Conservation (phyloP, 2,329 filamentous ascomycete species). For the Phoma sp. region DNA sequence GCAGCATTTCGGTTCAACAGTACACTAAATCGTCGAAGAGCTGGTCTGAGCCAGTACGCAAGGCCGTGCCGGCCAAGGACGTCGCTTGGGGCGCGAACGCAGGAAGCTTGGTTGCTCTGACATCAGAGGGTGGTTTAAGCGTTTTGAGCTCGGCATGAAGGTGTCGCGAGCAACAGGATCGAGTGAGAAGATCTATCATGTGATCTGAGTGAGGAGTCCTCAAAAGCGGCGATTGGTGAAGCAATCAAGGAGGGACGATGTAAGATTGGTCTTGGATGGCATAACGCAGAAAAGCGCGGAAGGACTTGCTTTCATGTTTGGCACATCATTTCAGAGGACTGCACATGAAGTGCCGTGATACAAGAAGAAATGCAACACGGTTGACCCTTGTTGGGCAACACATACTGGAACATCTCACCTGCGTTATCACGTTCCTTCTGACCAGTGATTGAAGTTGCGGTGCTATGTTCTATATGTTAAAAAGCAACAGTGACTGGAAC, state of each 20-base stretch:
- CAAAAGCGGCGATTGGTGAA: background rate
- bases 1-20: conserved; percentile 85
- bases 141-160: conserved; percentile 61
- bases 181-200: background rate
- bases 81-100: conserved; percentile 80
- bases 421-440: conserved; percentile 16
- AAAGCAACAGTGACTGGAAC: background rate
- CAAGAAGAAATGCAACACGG: conserved; percentile 31
- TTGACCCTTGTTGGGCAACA: conserved; percentile 20
- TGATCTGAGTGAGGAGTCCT: background rate
- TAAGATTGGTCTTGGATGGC: conserved; percentile 13
- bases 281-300: background rate
- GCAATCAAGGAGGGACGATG: conserved; percentile 2
- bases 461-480: too few relatives aligned
- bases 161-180: background rate
- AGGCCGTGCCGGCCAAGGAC: conserved; percentile 73
- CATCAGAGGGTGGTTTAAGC: conserved; percentile 75
- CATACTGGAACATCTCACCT: conserved; percentile 4
- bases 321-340: conserved; percentile 5
- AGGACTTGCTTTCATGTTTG: conserved; percentile 1
- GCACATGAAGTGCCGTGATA: conserved; percentile 15
- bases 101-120: conserved; percentile 75
- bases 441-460: background rate
- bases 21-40: conserved; percentile 86
- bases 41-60: conserved; percentile 86